A percentile compares a stretch with the other conserved stretches of the same genome.
Evolutionary conservation across 768 basidiomycete genomes (phyloP).

Genomic region (Cystofilobasidium ferigula): DNA sequence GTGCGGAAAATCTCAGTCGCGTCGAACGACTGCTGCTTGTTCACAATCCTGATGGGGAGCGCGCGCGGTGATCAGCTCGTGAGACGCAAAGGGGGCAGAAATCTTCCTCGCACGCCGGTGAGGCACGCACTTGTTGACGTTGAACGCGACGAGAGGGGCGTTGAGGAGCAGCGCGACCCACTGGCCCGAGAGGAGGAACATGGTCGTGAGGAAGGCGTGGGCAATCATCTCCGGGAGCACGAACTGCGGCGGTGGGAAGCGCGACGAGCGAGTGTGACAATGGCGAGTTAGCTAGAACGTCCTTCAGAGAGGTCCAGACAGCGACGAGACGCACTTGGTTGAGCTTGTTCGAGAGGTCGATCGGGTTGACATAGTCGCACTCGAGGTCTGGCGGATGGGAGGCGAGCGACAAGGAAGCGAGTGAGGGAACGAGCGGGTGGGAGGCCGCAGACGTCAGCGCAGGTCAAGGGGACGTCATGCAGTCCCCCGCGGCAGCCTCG

Average conservation of each 20-base stretch:
- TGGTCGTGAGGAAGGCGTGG: conserved; percentile 76
- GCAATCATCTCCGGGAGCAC: conserved; percentile 92
- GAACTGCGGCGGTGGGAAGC: conserved; percentile 49
- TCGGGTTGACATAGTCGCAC: conserved; percentile 89
- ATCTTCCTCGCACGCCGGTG: too few species aligned
- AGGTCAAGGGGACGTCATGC: background rate
- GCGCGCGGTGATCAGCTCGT: background rate
- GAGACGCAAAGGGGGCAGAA: background rate
- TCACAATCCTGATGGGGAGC: conserved; percentile 55
- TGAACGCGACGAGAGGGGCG: conserved; percentile 71
- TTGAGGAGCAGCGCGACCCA: conserved; percentile 88
- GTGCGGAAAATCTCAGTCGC: conserved; percentile 99
- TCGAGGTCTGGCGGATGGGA: conserved; percentile 13
- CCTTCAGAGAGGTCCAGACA: too few species aligned
- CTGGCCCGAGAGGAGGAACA: conserved; percentile 93
- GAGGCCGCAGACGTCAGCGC: background rate
- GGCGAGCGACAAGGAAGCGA: background rate
- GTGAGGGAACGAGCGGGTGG: too few species aligned
- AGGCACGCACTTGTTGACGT: conserved; percentile 76
- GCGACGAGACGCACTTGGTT: conserved; percentile 65
- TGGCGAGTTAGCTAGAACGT: background rate
- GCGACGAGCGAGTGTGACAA: background rate
- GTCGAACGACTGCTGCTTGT: conserved; percentile 95
- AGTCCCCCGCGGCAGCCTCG: background rate
- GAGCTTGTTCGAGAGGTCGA: conserved; percentile 98